These are phyloP conservation scores for Candida khao-thaluensis DNA, from an alignment of 805 yeast genomes.

Conservation along the genomic window DNA sequence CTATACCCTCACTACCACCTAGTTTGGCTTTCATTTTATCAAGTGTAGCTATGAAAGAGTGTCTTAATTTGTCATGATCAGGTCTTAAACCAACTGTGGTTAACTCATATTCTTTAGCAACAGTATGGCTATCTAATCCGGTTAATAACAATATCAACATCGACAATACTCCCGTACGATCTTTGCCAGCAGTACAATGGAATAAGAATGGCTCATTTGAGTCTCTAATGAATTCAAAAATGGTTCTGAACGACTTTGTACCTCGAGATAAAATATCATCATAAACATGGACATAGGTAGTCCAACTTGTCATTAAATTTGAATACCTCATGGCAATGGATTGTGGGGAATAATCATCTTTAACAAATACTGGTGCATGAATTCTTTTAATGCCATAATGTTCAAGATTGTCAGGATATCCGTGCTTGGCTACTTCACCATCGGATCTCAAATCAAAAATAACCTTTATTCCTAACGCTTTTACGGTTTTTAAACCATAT, in stretches of 20 bases:
- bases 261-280: conserved; percentile 56
- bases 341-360: conserved; percentile 61
- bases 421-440: conserved; percentile 51
- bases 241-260: conserved; percentile 41
- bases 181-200: conserved; percentile 88
- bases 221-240: conserved; percentile 59
- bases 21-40: conserved; percentile 28
- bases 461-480: conserved; percentile 46
- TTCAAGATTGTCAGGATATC: conserved; percentile 36
- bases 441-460: conserved; percentile 69
- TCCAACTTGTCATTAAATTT: conserved; percentile 56
- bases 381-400: conserved; percentile 46
- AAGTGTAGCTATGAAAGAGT: conserved; percentile 32
- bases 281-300: conserved; percentile 64
- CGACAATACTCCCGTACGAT: conserved; percentile 73
- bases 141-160: conserved; percentile 63
- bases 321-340: conserved; percentile 56
- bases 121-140: conserved; percentile 64
- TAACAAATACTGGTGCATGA: conserved; percentile 57
- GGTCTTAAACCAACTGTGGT: conserved; percentile 64
- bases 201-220: conserved; percentile 48
- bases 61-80: conserved; percentile 40
- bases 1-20: conserved; percentile 21
- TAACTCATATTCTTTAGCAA: conserved; percentile 75
- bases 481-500: conserved; percentile 44